phyloP scores from a whole-genome alignment of 1,284 basidiomycete species.

The Boletus smithii region DNA sequence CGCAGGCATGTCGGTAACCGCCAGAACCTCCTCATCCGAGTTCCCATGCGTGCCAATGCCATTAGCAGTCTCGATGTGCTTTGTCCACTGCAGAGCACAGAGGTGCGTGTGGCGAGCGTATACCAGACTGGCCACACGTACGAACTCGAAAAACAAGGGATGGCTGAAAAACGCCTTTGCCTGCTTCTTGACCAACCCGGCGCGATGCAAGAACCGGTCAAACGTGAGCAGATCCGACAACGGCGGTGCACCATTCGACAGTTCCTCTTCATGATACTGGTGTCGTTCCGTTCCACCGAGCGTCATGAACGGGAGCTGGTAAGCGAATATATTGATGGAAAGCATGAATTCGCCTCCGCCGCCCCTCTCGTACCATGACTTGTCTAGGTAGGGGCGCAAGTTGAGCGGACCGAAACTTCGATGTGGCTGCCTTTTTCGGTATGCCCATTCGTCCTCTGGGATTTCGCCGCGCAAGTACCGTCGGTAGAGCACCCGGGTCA shows the following conservation, averaged over 20 bases:
- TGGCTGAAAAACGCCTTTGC: constrained; percentile 36
- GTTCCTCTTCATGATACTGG: background rate
- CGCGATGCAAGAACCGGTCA: too few species aligned
- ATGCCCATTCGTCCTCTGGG: constrained; percentile 44
- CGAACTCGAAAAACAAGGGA: constrained; percentile 50
- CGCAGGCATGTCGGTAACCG: background rate
- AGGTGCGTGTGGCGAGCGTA: too few species aligned
- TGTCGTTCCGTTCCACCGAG: too few species aligned
- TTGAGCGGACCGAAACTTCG: constrained; percentile 45
- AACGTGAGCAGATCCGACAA: constrained; percentile 43
- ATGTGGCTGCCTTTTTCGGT: constrained; percentile 47
- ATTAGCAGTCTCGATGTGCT: too few species aligned
- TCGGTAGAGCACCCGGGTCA: constrained; percentile 50
- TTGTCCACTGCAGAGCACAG: too few species aligned
- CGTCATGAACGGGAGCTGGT: too few species aligned
- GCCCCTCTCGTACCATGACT: constrained; percentile 47
- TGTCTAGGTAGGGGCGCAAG: constrained; percentile 49
- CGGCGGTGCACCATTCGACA: constrained; percentile 39
- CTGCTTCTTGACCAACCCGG: constrained; percentile 38
- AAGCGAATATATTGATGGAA: constrained; percentile 46
- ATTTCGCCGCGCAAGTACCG: too few species aligned
- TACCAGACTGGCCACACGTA: too few species aligned
- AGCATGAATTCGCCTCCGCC: constrained; percentile 32
- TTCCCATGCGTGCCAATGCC: too few species aligned
- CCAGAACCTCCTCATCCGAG: background rate